Evolutionary conservation across 108 stramenopile species (phyloP), one percentile per base, ranked within the genome.

Genomic region (Pseudonitzschia multiseries): DNA sequence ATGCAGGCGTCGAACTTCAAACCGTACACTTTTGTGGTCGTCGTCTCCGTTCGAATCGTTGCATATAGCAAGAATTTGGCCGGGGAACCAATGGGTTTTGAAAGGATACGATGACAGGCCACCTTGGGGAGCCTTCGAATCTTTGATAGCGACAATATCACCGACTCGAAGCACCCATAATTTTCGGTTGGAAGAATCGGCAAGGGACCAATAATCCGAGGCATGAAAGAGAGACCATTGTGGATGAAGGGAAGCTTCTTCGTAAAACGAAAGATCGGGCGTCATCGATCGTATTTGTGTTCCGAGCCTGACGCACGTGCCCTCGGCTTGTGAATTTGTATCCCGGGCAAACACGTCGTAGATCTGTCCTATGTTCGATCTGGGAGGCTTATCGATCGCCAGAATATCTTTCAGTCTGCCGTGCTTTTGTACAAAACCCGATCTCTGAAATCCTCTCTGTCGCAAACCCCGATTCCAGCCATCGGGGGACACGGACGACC

Each of bases 1-100:
- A 50, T 82, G 59, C 63, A 88, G 77, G 60, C 72, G 76, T n/a
- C 84, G 33, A 2, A 88, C 62, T 54, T 83, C 79, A 57, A 84
- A 68, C 1, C 17, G 9, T 8, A 81, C 26, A 33, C 57, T 36
- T 36, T 65, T 44, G 32, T 52, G 36, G 44, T 28, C 46, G 28
- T 20, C 22, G 15, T 53, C n/a, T 21, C 6, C 6, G 36, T 26
- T 26, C 20, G 54, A 56, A 2, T 62, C 69, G 29, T 77, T 60
- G 22, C 42, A 85, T 22, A 87, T 81, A 33, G 77, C 59, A 33
- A 83, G 41, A 26, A 87, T 67, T 53, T 87, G 87, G 27, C 76
- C 74, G 21, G 87, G 84, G 42, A 59, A 68, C 77, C 82, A 83
- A 15, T 18, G 20, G 46, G 44, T 36, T 13, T 4, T 12, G 48